Conservation (phyloP, 2,329 filamentous ascomycete species). For the Plectosphaerella cucumerina region DNA sequence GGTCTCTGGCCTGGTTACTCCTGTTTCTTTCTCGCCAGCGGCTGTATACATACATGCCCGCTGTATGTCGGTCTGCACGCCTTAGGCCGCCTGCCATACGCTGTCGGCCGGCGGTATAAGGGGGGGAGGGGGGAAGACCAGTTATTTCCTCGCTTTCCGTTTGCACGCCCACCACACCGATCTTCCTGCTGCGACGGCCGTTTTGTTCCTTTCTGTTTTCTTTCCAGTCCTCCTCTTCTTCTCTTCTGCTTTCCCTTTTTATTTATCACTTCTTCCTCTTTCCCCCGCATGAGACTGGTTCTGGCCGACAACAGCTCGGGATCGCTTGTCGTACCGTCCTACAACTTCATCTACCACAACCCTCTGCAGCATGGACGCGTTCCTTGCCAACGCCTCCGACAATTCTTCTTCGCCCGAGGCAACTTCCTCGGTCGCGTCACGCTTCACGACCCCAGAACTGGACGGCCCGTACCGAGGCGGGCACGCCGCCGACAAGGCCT, state of each 20-base stretch:
- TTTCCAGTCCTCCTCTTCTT: background rate
- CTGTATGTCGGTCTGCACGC: too few relatives aligned
- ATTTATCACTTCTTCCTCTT: too few relatives aligned
- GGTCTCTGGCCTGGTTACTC: too few relatives aligned
- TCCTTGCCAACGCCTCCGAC: conserved; percentile 7
- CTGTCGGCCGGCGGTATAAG: background rate
- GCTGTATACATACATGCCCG: too few relatives aligned
- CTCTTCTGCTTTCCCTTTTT: background rate
- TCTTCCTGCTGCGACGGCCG: background rate
- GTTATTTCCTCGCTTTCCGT: background rate
- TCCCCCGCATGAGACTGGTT: background rate
- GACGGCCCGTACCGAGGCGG: background rate
- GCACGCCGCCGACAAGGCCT: too few relatives aligned
- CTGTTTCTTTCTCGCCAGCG: too few relatives aligned
- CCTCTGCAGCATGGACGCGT: conserved; percentile 7
- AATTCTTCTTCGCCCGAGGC: conserved; percentile 7
- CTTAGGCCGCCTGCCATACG: background rate
- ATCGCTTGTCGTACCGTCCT: background rate
- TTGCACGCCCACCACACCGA: background rate
- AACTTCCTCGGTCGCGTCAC: conserved; percentile 6
- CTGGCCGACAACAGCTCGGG: background rate
- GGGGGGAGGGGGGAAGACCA: background rate
- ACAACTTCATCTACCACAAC: background rate
- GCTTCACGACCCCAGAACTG: conserved; percentile 9
- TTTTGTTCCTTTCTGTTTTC: background rate